A percentile compares a stretch with the other conserved stretches of the same genome.
These are phyloP conservation scores for Acanthamoeba sp. DNA, from an alignment of 208 protist species.

Conservation along the genomic window DNA sequence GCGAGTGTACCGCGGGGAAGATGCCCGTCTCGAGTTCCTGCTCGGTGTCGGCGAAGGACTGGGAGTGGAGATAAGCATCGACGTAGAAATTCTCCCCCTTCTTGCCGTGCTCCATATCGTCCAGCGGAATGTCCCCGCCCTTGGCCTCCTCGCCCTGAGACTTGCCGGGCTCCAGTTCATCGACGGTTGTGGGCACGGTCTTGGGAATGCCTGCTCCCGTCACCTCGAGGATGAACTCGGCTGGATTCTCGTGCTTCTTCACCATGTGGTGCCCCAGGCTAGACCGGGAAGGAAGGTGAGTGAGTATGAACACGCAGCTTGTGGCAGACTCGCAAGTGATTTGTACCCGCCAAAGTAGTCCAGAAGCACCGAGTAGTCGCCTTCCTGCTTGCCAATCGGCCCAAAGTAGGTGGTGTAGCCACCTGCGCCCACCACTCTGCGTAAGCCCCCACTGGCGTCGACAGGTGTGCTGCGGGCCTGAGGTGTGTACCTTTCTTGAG, in stretches of 20 bases:
- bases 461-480: no score
- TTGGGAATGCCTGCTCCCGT: constrained; percentile 3
- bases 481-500: constrained; percentile 30
- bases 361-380: constrained; percentile 19
- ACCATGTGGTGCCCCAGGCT: not conserved
- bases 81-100: constrained; percentile 6
- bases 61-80: constrained; percentile 2
- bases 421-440: not conserved
- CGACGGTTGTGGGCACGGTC: not conserved
- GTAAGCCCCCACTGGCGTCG: no score
- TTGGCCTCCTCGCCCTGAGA: not conserved
- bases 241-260: constrained; percentile 36
- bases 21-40: not conserved
- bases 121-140: no score
- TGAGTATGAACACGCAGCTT: no score
- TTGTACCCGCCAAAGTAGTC: constrained; percentile 54
- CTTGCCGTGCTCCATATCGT: not conserved
- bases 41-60: not conserved
- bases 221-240: constrained; percentile 71
- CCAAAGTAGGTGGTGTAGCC: constrained; percentile 62
- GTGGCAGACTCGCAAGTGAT: no score
- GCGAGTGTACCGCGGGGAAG: not conserved
- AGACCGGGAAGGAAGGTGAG: no score
- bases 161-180: not conserved
- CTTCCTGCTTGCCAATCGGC: constrained; percentile 6